Conservation (phyloP, 306 rosid species). For the Prinsepia uniflora region DNA sequence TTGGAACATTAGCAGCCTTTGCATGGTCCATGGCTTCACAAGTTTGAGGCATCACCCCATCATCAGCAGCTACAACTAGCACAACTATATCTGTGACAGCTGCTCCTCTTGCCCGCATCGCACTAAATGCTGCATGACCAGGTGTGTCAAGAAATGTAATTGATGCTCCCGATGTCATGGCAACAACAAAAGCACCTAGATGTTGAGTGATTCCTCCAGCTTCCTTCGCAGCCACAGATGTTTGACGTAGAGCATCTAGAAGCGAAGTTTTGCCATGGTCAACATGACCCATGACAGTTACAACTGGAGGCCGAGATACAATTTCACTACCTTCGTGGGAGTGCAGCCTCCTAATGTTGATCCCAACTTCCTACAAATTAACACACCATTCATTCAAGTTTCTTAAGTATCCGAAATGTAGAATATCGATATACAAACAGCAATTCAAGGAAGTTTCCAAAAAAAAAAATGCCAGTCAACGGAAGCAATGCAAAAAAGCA, state of each 20-base stretch:
- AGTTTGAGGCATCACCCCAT: conserved; percentile 98
- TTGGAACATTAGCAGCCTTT: conserved; percentile 80
- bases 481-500: neutral
- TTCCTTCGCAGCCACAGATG: conserved; percentile 91
- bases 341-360: conserved; percentile 76
- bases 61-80: conserved; percentile 95
- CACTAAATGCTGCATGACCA: conserved; percentile 99
- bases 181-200: conserved; percentile 90
- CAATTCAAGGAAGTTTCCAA: too few relatives aligned
- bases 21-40: conserved; percentile 94
- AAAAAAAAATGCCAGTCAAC: neutral
- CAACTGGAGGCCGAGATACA: conserved; percentile 77
- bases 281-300: conserved; percentile 98
- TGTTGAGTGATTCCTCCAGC: conserved; percentile 99
- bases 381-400: conserved; percentile 15
- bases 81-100: conserved; percentile 92
- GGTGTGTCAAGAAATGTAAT: conserved; percentile 97
- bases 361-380: conserved; percentile 69
- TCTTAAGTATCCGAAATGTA: conserved; percentile 17
- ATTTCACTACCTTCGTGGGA: conserved; percentile 63
- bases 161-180: conserved; percentile 83
- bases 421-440: neutral
- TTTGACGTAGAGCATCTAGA: conserved; percentile 86
- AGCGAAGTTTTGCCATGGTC: conserved; percentile 98
- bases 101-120: conserved; percentile 98